Evolutionary conservation across 345 rosid species (phyloP), one percentile per base, ranked within the genome.

Genomic region (Durio zibethinus): DNA sequence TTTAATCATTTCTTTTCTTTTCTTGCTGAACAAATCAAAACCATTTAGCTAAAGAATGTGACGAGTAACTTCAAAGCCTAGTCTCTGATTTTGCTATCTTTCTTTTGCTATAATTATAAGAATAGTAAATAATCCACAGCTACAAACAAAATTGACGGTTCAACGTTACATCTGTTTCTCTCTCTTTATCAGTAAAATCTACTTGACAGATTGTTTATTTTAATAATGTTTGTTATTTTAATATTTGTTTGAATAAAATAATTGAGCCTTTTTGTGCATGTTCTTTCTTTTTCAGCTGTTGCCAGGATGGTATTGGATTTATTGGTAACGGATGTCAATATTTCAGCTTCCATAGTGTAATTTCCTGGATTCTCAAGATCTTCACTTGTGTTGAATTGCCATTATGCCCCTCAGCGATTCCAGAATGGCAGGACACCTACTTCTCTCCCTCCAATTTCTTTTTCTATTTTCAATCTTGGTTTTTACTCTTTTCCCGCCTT

Each of bases 1-100:
- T 43, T n/a, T 4, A 18, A 40, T 72, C 31, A 64, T 56, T 36
- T 47, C 38, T 54, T 63, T 43, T 7, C 73, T 53, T 77, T 35
- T 45, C 77, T 57, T 74, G 40, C 48, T 59, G 23, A 64, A 47
- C 63, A 71, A 71, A 71, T 48, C 21, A 52, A 70, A 71, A 14
- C 54, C 47, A 56, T 71, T 54, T 16, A 52, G 48, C 33, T 73
- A 79, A 73, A 71, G 73, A 40, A 60, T 16, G 74, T 48, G 66
- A 79, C 77, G 87, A 82, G 82, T 84, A 73, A 54, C 89, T 86
- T 86, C 73, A 79, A 80, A 84, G 84, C 68, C 42, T 7, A 65
- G 62, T 70, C 80, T 66, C 61, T 57, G 33, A 14, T 6, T 40
- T 38, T 38, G 5, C 47, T 35, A 36, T 57, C 29, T 7, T 18